Base-by-base conservation (phyloP, 805 yeast species). In the Yamadazyma nakazawae region DNA sequence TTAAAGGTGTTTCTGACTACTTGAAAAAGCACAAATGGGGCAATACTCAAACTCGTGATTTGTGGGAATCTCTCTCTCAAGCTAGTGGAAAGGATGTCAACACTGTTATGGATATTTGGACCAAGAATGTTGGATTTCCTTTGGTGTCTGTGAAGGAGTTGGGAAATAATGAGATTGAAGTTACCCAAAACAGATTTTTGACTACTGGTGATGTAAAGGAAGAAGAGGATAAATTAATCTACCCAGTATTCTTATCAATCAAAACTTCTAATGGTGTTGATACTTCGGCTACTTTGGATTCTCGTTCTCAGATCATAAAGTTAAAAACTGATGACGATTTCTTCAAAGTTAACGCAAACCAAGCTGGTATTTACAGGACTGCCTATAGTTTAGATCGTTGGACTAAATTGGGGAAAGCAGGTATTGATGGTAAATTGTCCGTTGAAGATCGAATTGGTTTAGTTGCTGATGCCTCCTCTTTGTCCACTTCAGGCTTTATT, bases 361-460 rank as follows among this genome's bases (percentile, higher is more conserved):
- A 81, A 65, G 75, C 84, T 25, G 92, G 94, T 61, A 79, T 87
- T 46, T 87, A 81, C 66, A 76, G 91, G 56, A 84, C 90, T 36
- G 80, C 82, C 37, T 87, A 87, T 64, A 66, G 84, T 13, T 30
- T 44, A 18, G 82, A 77, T 40, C 81, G 91, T 63, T 82, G 90
- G 82, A 67, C 71, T 41, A 81, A 82, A 61, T 74, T 86, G 55
- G 88, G 88, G 45, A 60, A 76, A 50, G 79, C 79, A 34, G 85
- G 81, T 46, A 76, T 75, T 35, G 72, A 73, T 10, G 81, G 81
- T 35, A 67, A 76, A 55, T 74, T 87, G 56, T 75, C 88, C 10
- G 85, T 83, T 43, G 87, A 84, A 61, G 95, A 87, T 65, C 80
- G 88, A 65, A 81, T 84, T 46, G 92, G 91, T 37, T 74, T 85